phyloP scores from a whole-genome alignment of 306 rosid species.

The Gleditsia sinensis region DNA sequence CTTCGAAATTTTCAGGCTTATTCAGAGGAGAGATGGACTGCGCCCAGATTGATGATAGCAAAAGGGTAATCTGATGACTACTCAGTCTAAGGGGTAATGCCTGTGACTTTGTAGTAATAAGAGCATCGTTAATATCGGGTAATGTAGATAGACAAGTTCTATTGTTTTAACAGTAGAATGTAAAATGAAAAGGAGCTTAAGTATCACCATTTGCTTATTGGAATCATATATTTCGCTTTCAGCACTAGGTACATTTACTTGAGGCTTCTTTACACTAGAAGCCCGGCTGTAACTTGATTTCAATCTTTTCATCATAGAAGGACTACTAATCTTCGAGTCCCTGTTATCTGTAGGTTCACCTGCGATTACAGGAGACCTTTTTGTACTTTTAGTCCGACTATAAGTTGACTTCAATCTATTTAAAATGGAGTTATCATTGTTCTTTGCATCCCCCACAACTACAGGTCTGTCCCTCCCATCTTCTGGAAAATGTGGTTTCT shows the following conservation, averaged over 20 bases:
- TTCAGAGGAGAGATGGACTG: conserved; percentile 81
- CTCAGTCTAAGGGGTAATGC: conserved; percentile 76
- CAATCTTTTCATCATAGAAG: conserved; percentile 58
- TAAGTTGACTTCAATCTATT: conserved; percentile 68
- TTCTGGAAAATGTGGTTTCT: conserved; percentile 50
- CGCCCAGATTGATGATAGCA: conserved; percentile 87
- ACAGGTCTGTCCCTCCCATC: conserved; percentile 35
- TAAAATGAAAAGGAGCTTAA: conserved; percentile 9
- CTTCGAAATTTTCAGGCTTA: conserved; percentile 85
- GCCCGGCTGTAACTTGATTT: conserved; percentile 61
- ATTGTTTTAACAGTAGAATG: conserved; percentile 4
- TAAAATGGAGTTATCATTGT: conserved; percentile 48
- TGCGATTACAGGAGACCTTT: conserved; percentile 28
- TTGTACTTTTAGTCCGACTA: conserved; percentile 51
- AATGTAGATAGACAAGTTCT: conserved; percentile 19
- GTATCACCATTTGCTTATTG: conserved; percentile 58
- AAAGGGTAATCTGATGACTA: conserved; percentile 85
- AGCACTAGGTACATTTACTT: conserved; percentile 24
- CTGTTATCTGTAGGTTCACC: conserved; percentile 26
- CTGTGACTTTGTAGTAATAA: conserved; percentile 51
- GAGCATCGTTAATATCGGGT: conserved; percentile 27
- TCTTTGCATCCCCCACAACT: conserved; percentile 29
- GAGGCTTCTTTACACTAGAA: conserved; percentile 51
- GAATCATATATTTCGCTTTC: conserved; percentile 42
- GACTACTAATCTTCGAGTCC: conserved; percentile 39